Evolutionary conservation across 208 protist genomes (phyloP), one percentile per base, ranked within the genome.

Genomic region (Vickermania ingenoplastis): DNA sequence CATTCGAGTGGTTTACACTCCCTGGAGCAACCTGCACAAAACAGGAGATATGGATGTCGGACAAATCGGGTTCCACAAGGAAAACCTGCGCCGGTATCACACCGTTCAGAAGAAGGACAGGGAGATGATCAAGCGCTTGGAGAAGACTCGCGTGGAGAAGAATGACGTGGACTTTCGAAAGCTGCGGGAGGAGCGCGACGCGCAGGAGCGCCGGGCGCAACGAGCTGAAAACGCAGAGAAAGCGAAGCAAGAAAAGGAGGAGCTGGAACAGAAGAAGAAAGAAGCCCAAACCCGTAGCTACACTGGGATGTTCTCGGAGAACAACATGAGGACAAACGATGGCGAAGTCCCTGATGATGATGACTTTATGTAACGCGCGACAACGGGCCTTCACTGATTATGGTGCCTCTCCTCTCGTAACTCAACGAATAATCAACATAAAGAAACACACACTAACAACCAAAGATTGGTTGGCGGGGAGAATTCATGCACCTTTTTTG

Each of bases 21-120:
- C 95, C 29, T 98, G 91, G 87, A 77, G 82, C 59, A 99, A 99
- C 79, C 74, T 99, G 30, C 90, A 97, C 53, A 99, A 99, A 80
- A 98, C 92, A 1, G 68, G 72, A 17, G 83, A 75, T 51, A 99
- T 99, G 97, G 97, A 89, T 17, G 83, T 90, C 0, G 98, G 98
- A 14, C 95, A 98, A 69, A 90, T 96, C 7, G 79, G 94, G 22
- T 99, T 98, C 68, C 91, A 97, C 71, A 79, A 97, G 26, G 70
- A 94, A 36, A 81, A 79, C 56, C 59, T 81, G 50, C 85, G 96
- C 17, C 71, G 69, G n/a, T 89, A 84, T 59, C 63, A 77, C 67
- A 88, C 73, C 28, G 71, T 94, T 41, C 71, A 77, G 53, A 85
- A 84, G 65, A 86, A 97, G 73, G 83, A 97, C 66, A 87, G 69